Percentiles rank a stretch among this genome's conserved stretches.
Evolutionary conservation across 2,329 filamentous ascomycete species (phyloP).

Genomic region (Knufia fluminis): DNA sequence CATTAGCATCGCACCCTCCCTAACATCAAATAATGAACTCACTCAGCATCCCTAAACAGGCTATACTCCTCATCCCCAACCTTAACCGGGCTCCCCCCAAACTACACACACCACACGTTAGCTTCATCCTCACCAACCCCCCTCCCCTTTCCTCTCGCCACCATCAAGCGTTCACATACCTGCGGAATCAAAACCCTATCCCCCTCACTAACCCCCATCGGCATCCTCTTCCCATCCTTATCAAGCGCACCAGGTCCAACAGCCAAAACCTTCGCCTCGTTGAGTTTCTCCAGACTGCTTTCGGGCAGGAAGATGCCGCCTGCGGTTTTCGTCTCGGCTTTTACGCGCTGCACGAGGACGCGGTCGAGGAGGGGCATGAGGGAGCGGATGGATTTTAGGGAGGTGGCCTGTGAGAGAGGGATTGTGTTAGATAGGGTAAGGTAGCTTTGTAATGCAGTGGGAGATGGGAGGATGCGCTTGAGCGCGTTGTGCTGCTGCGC

Average conservation of each 20-base stretch:
- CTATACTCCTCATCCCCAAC: constrained; percentile 94
- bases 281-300: constrained; percentile 93
- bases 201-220: constrained; percentile 71
- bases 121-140: constrained; percentile 15
- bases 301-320: constrained; percentile 97
- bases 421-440: constrained; percentile 2
- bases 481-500: no score
- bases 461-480: no score
- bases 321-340: constrained; percentile 93
- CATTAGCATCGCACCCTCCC: constrained; percentile 1
- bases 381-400: constrained; percentile 89
- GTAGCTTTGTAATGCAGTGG: background rate
- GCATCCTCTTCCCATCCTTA: constrained; percentile 79
- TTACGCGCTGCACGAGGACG: constrained; percentile 94
- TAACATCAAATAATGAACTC: constrained; percentile 40
- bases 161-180: constrained; percentile 44
- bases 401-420: constrained; percentile 27
- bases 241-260: constrained; percentile 83
- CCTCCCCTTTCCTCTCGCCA: no score
- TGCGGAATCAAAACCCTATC: constrained; percentile 95
- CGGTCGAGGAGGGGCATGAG: constrained; percentile 95
- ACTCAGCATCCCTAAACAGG: constrained; percentile 97
- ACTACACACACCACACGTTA: constrained; percentile 45
- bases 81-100: constrained; percentile 89
- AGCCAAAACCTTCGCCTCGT: constrained; percentile 92